A percentile compares a stretch with the other conserved stretches of the same genome.
phyloP scores from a whole-genome alignment of 306 rosid genomes.

The Gleditsia sinensis region DNA sequence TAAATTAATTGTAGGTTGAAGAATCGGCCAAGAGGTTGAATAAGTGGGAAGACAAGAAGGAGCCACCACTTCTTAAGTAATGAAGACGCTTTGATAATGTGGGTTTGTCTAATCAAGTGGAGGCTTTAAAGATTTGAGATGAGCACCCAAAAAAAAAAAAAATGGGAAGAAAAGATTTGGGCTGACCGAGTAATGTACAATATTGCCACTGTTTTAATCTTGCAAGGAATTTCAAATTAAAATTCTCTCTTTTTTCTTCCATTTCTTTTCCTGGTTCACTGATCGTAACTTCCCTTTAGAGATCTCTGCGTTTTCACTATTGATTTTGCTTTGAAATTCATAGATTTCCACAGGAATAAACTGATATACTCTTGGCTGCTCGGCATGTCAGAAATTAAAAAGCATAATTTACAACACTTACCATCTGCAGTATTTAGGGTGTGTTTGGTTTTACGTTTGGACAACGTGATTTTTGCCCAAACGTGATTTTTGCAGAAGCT shows the following conservation, averaged over 20 bases:
- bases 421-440: constrained; percentile 8
- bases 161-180: no score
- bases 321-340: not conserved
- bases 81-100: constrained; percentile 9
- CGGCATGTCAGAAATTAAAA: not conserved
- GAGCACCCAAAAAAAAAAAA: not conserved
- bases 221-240: not conserved
- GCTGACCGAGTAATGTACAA: not conserved
- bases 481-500: no score
- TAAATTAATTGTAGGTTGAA: constrained; percentile 51
- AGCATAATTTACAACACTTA: not conserved
- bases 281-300: not conserved
- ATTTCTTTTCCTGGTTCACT: not conserved
- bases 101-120: not conserved
- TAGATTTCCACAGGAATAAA: no score
- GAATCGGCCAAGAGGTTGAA: constrained; percentile 63
- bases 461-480: no score
- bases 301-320: no score
- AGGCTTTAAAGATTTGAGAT: not conserved
- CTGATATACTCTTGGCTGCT: not conserved
- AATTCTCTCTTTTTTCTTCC: not conserved
- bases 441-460: no score
- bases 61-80: constrained; percentile 22
- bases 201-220: not conserved
- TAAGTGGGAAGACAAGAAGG: constrained; percentile 52